phyloP scores from a whole-genome alignment of 2,329 filamentous ascomycete genomes.

The Blumeria hordei region DNA sequence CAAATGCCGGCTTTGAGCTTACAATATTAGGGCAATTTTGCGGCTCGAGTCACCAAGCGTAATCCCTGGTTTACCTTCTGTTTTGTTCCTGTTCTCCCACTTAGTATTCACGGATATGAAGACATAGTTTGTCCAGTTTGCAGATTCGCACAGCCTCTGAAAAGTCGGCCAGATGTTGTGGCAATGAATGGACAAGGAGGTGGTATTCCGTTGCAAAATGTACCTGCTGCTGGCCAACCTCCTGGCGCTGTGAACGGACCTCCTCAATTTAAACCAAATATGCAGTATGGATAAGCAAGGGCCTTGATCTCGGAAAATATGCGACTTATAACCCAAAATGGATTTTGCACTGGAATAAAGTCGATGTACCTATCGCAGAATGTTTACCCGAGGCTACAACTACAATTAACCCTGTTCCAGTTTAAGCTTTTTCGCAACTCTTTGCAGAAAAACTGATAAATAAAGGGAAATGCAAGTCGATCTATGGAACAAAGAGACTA shows the following conservation, averaged over 20 bases:
- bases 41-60: constrained; percentile 33
- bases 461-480: too few species aligned
- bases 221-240: constrained; percentile 9
- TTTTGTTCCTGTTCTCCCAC: constrained; percentile 50
- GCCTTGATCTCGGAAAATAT: too few species aligned
- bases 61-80: constrained; percentile 61
- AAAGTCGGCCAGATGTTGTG: constrained; percentile 16
- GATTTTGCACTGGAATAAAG: too few species aligned
- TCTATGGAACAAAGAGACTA: too few species aligned
- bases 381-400: too few species aligned
- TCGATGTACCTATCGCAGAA: too few species aligned
- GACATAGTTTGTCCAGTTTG: constrained; percentile 54
- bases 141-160: constrained; percentile 46
- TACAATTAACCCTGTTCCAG: too few species aligned
- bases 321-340: too few species aligned
- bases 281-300: too few species aligned
- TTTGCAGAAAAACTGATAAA: too few species aligned
- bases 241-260: constrained; percentile 7
- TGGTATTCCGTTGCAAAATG: constrained; percentile 11
- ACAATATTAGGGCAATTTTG: constrained; percentile 27
- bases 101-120: constrained; percentile 40
- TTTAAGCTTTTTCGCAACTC: too few species aligned
- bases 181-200: constrained; percentile 8
- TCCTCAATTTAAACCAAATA: background rate
- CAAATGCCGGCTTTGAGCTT: constrained; percentile 1